Percentiles rank a stretch among this genome's conserved stretches.
Evolutionary conservation across 805 yeast genomes (phyloP).

Genomic region (Kodamaea fukazawae): DNA sequence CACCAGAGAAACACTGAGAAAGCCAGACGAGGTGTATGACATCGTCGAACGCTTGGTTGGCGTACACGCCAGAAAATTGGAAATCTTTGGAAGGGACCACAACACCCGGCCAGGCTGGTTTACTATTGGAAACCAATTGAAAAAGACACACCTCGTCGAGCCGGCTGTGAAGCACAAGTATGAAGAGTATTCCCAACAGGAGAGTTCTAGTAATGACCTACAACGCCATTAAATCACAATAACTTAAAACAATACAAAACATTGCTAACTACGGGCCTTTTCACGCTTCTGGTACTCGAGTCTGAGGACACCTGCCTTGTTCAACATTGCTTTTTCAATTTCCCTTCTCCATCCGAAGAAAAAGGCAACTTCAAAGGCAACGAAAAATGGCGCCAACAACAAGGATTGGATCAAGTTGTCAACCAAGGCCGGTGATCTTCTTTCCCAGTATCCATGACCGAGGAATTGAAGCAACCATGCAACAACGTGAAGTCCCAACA

Average conservation of each 20-base stretch:
- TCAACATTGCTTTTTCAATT: slow-evolving; percentile 49
- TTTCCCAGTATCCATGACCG: slow-evolving; percentile 84
- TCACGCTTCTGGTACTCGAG: slow-evolving; percentile 22
- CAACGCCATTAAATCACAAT: too few relatives aligned
- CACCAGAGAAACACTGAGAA: slow-evolving; percentile 84
- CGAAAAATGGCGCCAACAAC: slow-evolving; percentile 89
- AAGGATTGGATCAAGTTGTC: slow-evolving; percentile 83
- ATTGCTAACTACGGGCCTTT: background rate
- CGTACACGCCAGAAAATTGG: slow-evolving; percentile 69
- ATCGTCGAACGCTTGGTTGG: slow-evolving; percentile 86
- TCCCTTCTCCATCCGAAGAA: slow-evolving; percentile 58
- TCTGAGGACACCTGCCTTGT: slow-evolving; percentile 40
- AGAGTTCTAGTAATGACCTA: background rate
- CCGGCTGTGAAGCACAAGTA: slow-evolving; percentile 50
- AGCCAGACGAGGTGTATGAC: slow-evolving; percentile 87
- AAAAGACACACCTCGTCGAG: slow-evolving; percentile 58
- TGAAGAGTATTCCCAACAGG: slow-evolving; percentile 3
- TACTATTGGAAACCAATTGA: slow-evolving; percentile 74
- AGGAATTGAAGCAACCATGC: slow-evolving; percentile 84
- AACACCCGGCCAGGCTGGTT: slow-evolving; percentile 90
- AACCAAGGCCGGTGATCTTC: slow-evolving; percentile 79
- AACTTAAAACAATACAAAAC: too few relatives aligned
- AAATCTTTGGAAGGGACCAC: slow-evolving; percentile 85
- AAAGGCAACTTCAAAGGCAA: slow-evolving; percentile 72
- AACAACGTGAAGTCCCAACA: slow-evolving; percentile 37